These are phyloP conservation scores for Beauveria sp. DNA, from an alignment of 2,329 filamentous ascomycete species.

Conservation along the genomic window DNA sequence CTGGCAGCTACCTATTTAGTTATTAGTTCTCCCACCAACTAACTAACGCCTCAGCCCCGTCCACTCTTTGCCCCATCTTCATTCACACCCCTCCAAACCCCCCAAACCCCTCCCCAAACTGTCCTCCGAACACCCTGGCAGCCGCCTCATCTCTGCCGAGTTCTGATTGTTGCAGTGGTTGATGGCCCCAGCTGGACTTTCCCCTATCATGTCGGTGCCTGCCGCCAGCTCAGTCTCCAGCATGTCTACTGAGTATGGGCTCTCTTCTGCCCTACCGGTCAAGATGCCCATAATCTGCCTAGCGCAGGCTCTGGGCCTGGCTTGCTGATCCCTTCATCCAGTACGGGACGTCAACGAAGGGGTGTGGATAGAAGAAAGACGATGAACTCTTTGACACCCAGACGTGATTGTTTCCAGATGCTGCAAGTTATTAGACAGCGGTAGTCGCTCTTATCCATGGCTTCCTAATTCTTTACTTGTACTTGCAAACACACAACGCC, in stretches of 20 bases:
- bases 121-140: not conserved
- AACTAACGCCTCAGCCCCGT: constrained; percentile 1
- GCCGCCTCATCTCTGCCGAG: not conserved
- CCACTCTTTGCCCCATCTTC: not conserved
- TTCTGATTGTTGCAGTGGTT: not conserved
- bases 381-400: not conserved
- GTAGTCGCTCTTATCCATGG: not conserved
- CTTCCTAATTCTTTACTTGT: not conserved
- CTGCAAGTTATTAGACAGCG: constrained; percentile 2
- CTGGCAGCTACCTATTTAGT: not conserved
- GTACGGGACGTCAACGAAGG: not conserved
- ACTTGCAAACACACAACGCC: not conserved
- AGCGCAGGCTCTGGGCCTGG: not conserved
- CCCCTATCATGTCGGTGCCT: not conserved
- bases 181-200: not conserved
- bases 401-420: not conserved
- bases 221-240: not conserved
- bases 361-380: not conserved
- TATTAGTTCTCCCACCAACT: not conserved
- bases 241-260: not conserved
- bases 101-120: not conserved
- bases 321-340: not conserved
- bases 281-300: constrained; percentile 4
- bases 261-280: not conserved
- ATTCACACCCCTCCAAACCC: not conserved